Evolutionary conservation across 2,329 filamentous ascomycete genomes (phyloP).

Genomic region (Macrophomina tecta): DNA sequence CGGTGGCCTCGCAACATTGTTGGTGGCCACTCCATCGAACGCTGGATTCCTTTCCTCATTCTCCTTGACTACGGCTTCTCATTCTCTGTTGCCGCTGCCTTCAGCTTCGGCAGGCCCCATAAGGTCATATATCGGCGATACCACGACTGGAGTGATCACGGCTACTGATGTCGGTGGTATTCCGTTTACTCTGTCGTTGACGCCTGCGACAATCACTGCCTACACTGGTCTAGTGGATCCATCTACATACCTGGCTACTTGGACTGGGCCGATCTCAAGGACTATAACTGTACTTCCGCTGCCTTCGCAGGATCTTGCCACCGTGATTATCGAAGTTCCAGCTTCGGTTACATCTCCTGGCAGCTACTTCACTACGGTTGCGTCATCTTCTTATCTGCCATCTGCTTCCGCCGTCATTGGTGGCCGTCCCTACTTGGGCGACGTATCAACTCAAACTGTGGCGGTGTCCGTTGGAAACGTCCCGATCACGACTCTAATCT

Average conservation of each 20-base stretch:
- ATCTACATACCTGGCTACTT: background rate
- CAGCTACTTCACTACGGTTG: no score
- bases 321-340: background rate
- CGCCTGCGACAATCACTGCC: background rate
- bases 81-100: background rate
- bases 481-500: background rate
- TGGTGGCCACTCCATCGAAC: background rate
- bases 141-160: background rate
- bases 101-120: no score
- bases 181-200: background rate
- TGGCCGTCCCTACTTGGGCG: constrained; percentile 1
- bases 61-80: background rate
- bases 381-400: background rate
- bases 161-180: background rate
- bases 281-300: background rate
- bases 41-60: background rate
- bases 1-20: background rate
- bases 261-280: background rate
- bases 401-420: background rate
- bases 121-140: background rate
- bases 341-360: background rate
- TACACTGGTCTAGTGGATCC: background rate
- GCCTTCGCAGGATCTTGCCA: background rate
- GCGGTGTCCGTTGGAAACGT: background rate
- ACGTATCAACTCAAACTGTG: background rate